These are phyloP conservation scores for Cotoneaster glaucophyllus DNA, from an alignment of 306 rosid genomes.

Conservation along the genomic window DNA sequence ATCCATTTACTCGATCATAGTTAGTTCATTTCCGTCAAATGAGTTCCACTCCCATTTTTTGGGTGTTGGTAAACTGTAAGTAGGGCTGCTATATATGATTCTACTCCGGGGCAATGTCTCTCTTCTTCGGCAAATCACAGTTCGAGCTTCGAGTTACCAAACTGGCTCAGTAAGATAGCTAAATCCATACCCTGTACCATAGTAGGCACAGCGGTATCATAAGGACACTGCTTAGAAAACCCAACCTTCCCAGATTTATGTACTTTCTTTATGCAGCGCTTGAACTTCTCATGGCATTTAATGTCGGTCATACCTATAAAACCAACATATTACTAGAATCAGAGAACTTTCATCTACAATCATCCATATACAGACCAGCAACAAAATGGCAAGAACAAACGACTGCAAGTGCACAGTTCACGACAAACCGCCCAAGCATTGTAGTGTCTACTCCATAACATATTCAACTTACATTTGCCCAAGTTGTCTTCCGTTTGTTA, in stretches of 20 bases:
- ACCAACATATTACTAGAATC: background rate
- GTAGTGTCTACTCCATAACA: background rate
- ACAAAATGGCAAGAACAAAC: background rate
- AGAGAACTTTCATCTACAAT: background rate
- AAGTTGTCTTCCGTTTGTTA: background rate
- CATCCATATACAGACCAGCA: background rate
- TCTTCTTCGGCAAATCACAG: constrained; percentile 18
- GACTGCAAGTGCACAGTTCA: background rate
- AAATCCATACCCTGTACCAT: constrained; percentile 84
- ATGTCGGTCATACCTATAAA: constrained; percentile 51
- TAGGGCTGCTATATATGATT: background rate
- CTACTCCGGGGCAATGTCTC: background rate
- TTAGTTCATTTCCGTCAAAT: background rate
- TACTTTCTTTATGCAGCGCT: constrained; percentile 51
- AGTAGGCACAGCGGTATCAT: constrained; percentile 45
- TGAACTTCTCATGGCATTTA: constrained; percentile 63
- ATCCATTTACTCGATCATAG: background rate
- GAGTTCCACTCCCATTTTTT: background rate
- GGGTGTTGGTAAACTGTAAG: background rate
- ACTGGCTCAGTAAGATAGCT: constrained; percentile 67
- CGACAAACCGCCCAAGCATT: background rate
- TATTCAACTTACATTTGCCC: background rate
- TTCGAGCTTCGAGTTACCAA: constrained; percentile 29
- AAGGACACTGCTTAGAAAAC: constrained; percentile 59
- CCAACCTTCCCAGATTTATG: constrained; percentile 63